Evolutionary conservation across 192 early-diverging fungal genomes (phyloP), one percentile per base, ranked within the genome.

Genomic region (Podila epicladia): DNA sequence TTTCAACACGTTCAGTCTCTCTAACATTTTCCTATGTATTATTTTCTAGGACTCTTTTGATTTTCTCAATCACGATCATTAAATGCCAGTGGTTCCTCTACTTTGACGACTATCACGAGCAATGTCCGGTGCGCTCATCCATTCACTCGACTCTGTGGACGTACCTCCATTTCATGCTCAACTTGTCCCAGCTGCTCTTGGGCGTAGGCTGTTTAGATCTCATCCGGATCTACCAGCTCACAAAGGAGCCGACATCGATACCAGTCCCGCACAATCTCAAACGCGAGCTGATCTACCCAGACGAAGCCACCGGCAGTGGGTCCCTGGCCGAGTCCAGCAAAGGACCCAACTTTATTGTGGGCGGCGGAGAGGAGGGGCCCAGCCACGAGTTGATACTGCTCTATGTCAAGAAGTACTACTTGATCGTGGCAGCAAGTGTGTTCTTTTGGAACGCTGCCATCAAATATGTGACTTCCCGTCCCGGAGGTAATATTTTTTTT

Each of bases 21-120:
- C 12, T 61, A 4, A 45, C 28, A 53, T 29, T 22, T 64, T 49
- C 65, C 15, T 67, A n/a, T n/a, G 48, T 60, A 38, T 29, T 13
- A 74, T 67, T 28, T 60, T 50, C 12, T 74, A 82, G 62, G 73
- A 77, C 71, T 11, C n/a, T 75, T 38, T 53, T 75, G 13, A 85
- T 85, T 48, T 82, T 87, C 69, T 84, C 82, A 29, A 75, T 87
- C 53, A 76, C 83, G 9, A 69, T 85, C 29, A 83, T 87, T 50
- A 84, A 85, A 69, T 75, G 73, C 26, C 83, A 78, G 50, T 87
- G 85, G 78, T 87, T 87, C 58, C 68, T 87, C 62, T 87, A 85
- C 68, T 87, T 87, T 82, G 86, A 87, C 26, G 84, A 87, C 57
- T 87, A 85, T 49, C 79, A 67, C 48, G 70, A 87, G 58, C 84